phyloP scores from a whole-genome alignment of 106 monocot genomes.

The Gastrodia elata region DNA sequence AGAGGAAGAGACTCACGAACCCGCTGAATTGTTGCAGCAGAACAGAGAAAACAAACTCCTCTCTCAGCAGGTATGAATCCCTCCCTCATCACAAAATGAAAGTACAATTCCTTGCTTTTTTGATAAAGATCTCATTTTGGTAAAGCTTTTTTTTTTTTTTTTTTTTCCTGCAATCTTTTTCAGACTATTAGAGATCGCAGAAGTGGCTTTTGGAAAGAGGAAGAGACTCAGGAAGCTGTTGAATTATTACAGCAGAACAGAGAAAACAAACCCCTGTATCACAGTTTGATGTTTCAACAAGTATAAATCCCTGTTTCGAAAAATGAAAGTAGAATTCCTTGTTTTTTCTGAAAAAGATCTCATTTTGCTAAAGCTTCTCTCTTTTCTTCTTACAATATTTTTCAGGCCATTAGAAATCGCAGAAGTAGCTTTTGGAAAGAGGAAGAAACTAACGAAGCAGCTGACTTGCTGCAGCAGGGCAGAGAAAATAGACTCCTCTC shows the following conservation, averaged over 20 bases:
- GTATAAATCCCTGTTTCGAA: too few species aligned
- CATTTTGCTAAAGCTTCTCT: too few species aligned
- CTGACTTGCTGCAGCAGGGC: constrained; percentile 45
- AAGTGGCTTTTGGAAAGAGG: too few species aligned
- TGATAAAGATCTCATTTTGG: too few species aligned
- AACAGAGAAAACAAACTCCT: not conserved
- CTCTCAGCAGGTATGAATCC: too few species aligned
- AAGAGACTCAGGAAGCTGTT: not conserved
- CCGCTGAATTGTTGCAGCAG: not conserved
- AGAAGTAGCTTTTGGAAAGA: constrained; percentile 44
- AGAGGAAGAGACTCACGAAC: too few species aligned
- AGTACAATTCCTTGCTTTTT: too few species aligned
- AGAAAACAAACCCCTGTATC: constrained; percentile 9
- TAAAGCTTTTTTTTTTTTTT: too few species aligned
- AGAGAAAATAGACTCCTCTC: constrained; percentile 55
- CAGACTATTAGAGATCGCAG: not conserved
- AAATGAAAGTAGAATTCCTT: too few species aligned
- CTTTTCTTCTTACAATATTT: not conserved
- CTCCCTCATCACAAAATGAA: too few species aligned
- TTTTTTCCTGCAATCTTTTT: not conserved
- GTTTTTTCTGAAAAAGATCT: too few species aligned
- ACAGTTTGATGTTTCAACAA: constrained; percentile 59
- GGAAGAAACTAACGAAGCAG: constrained; percentile 43
- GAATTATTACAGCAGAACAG: not conserved
- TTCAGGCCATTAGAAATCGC: constrained; percentile 55